A percentile compares a stretch with the other conserved stretches of the same genome.
phyloP scores from a whole-genome alignment of 2,329 filamentous ascomycete species.

The Daldinia sp. region DNA sequence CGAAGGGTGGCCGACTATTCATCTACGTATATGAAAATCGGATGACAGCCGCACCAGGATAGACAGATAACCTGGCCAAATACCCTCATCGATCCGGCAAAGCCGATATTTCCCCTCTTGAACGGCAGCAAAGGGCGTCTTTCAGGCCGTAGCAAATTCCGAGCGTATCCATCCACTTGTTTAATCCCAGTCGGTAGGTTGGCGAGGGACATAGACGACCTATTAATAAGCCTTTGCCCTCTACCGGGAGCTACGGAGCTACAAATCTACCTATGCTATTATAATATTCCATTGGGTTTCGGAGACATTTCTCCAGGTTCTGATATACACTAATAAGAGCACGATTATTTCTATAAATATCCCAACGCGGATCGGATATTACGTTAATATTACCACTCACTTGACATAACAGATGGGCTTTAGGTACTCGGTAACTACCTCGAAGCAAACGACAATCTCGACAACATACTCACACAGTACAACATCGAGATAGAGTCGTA shows the following conservation, averaged over 20 bases:
- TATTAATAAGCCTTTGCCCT: background rate
- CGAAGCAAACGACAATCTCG: background rate
- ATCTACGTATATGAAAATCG: background rate
- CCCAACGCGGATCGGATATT: background rate
- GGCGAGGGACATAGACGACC: background rate
- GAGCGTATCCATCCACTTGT: no score
- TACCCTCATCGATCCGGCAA: no score
- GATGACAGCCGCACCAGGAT: background rate
- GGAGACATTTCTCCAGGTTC: background rate
- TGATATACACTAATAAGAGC: background rate
- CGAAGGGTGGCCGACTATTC: background rate
- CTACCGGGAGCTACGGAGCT: background rate
- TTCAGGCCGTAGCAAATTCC: no score
- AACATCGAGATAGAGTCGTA: background rate
- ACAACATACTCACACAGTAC: background rate
- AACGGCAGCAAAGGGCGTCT: background rate
- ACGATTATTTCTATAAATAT: constrained; percentile 5
- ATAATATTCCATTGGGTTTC: background rate
- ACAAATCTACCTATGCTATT: background rate
- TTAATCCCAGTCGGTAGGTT: background rate
- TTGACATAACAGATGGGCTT: background rate
- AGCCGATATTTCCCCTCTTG: background rate
- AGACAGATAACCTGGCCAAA: background rate
- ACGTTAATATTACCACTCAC: background rate
- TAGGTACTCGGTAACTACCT: no score